Percentiles rank a stretch among this genome's conserved stretches.
Conservation (phyloP, 2,329 filamentous ascomycete species). For the Orbilia oligospora region DNA sequence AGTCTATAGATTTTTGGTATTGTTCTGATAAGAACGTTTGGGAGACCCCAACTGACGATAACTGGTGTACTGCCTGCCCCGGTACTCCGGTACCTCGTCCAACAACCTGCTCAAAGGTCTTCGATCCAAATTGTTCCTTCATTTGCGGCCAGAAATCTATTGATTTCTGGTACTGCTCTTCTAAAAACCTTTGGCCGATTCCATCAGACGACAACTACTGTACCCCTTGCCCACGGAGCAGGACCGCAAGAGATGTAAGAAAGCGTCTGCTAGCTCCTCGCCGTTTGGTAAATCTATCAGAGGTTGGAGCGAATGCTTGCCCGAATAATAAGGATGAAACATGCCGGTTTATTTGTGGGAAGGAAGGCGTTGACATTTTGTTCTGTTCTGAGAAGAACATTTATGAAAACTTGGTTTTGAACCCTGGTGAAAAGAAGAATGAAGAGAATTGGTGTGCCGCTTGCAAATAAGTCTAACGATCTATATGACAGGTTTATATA, state of each 20-base stretch:
- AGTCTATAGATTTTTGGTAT: too few relatives aligned
- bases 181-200: neutral
- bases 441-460: neutral
- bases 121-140: neutral
- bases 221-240: neutral
- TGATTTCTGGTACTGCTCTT: conserved; percentile 1
- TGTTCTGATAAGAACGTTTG: too few relatives aligned
- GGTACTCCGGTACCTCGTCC: too few relatives aligned
- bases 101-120: neutral
- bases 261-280: neutral
- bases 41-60: too few relatives aligned
- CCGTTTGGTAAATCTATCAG: neutral
- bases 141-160: conserved; percentile 6
- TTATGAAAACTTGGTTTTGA: neutral
- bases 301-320: neutral
- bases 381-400: neutral
- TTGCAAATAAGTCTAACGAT: neutral
- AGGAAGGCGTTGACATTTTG: neutral
- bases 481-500: too few relatives aligned
- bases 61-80: too few relatives aligned
- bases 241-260: neutral
- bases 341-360: neutral
- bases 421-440: neutral
- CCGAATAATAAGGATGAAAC: neutral
- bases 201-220: conserved; percentile 5